Evolutionary conservation across 1,139 yeast genomes (phyloP).

Genomic region (Yarrowia galli): DNA sequence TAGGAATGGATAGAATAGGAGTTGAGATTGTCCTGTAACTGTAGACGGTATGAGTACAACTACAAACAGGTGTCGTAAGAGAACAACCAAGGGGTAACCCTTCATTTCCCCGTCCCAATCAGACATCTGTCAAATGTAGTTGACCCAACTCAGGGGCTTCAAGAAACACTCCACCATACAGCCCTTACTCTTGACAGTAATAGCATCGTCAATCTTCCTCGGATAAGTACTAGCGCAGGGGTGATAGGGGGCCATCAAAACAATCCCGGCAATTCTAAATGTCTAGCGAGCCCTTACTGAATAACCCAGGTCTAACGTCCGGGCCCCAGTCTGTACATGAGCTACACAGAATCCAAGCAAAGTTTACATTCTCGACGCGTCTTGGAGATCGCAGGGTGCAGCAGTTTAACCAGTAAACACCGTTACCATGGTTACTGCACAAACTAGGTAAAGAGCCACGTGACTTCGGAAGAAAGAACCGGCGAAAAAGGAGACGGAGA

Average conservation of each 20-base stretch:
- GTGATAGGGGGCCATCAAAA: constrained; percentile 12
- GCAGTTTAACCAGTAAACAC: constrained; percentile 2
- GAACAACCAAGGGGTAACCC: too few species aligned
- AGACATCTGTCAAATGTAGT: not conserved
- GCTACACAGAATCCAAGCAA: constrained; percentile 10
- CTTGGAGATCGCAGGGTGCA: constrained; percentile 21
- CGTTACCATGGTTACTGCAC: constrained; percentile 2
- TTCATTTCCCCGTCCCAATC: too few species aligned
- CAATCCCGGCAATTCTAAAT: not conserved
- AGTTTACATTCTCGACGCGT: constrained; percentile 35
- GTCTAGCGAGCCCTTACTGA: not conserved
- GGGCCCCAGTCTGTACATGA: not conserved
- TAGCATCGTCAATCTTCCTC: not conserved
- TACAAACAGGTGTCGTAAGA: too few species aligned
- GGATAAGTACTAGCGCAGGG: constrained; percentile 12
- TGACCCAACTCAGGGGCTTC: not conserved
- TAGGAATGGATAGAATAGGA: not conserved
- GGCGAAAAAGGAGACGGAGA: not conserved
- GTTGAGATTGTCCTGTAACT: not conserved
- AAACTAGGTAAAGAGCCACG: not conserved
- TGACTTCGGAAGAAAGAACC: too few species aligned
- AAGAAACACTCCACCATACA: not conserved
- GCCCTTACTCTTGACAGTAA: not conserved
- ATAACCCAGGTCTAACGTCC: constrained; percentile 4
- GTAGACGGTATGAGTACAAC: too few species aligned